These are phyloP conservation scores for Dothideomycetes sp. DNA, from an alignment of 2,329 filamentous ascomycete genomes.

Conservation along the genomic window DNA sequence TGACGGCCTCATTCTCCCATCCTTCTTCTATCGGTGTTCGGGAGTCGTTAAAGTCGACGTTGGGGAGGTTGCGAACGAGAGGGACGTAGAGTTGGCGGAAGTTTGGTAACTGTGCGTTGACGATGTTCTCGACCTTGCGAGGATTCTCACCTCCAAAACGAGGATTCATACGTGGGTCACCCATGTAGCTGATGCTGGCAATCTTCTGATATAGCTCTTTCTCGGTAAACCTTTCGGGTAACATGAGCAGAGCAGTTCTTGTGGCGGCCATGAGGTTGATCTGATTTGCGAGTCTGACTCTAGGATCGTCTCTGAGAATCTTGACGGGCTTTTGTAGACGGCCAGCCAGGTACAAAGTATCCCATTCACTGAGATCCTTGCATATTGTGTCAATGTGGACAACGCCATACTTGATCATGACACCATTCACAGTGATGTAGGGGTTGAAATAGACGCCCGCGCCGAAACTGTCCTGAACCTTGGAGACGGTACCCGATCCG, in stretches of 20 bases:
- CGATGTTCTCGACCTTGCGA: conserved; percentile 88
- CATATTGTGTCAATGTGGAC: conserved; percentile 89
- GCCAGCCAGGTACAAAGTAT: conserved; percentile 91
- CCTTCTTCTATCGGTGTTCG: conserved; percentile 40
- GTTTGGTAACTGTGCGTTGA: conserved; percentile 79
- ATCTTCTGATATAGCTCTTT: conserved; percentile 83
- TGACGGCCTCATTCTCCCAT: conserved; percentile 29
- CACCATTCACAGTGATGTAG: conserved; percentile 87
- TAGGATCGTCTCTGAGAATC: conserved; percentile 87
- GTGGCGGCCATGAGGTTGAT: conserved; percentile 89
- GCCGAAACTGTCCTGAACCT: conserved; percentile 78
- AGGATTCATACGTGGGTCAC: conserved; percentile 82
- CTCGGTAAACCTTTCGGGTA: conserved; percentile 79
- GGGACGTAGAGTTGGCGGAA: conserved; percentile 88
- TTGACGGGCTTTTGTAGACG: conserved; percentile 96
- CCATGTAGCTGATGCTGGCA: conserved; percentile 84
- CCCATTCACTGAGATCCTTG: conserved; percentile 78
- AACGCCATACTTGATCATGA: conserved; percentile 94
- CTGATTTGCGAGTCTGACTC: conserved; percentile 88
- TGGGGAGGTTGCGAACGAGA: conserved; percentile 80
- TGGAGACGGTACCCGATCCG: conserved; percentile 75
- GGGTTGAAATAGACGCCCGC: conserved; percentile 98
- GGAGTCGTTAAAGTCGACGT: conserved; percentile 66
- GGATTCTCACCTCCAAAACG: conserved; percentile 76
- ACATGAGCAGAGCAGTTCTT: conserved; percentile 76